phyloP scores from a whole-genome alignment of 2,329 filamentous ascomycete species.

The Venturia asperata region DNA sequence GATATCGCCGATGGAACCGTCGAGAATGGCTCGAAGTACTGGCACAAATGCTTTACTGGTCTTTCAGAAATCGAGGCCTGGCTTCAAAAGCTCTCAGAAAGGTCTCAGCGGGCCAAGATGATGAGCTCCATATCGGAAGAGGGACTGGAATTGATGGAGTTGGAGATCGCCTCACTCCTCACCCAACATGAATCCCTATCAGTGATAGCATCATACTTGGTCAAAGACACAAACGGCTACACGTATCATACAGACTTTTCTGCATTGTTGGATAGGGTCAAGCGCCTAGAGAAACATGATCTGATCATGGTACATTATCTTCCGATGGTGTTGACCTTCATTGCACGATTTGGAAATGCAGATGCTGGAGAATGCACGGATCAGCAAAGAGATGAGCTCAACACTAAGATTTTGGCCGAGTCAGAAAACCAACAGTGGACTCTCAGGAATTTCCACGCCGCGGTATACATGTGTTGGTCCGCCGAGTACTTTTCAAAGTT shows the following conservation, averaged over 20 bases:
- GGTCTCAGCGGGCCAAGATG: slow-evolving; percentile 65
- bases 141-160: slow-evolving; percentile 68
- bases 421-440: slow-evolving; percentile 57
- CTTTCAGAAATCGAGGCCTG: slow-evolving; percentile 72
- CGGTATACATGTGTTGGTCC: slow-evolving; percentile 78
- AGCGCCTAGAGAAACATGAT: slow-evolving; percentile 70
- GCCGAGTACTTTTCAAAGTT: slow-evolving; percentile 83
- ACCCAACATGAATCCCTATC: slow-evolving; percentile 86
- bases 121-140: slow-evolving; percentile 60
- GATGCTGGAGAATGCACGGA: slow-evolving; percentile 60
- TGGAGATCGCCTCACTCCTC: slow-evolving; percentile 70
- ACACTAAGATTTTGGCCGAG: slow-evolving; percentile 59
- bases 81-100: slow-evolving; percentile 69
- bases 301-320: slow-evolving; percentile 69
- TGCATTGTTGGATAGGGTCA: slow-evolving; percentile 60
- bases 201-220: slow-evolving; percentile 69
- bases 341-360: slow-evolving; percentile 69
- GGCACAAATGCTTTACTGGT: slow-evolving; percentile 65
- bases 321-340: slow-evolving; percentile 68
- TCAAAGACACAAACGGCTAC: slow-evolving; percentile 67
- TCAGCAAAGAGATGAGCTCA: slow-evolving; percentile 61
- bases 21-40: slow-evolving; percentile 54
- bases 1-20: slow-evolving; percentile 38
- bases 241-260: slow-evolving; percentile 66
- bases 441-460: slow-evolving; percentile 68